These are phyloP conservation scores for Lachnellula cervina DNA, from an alignment of 2,329 filamentous ascomycete genomes.

Conservation along the genomic window DNA sequence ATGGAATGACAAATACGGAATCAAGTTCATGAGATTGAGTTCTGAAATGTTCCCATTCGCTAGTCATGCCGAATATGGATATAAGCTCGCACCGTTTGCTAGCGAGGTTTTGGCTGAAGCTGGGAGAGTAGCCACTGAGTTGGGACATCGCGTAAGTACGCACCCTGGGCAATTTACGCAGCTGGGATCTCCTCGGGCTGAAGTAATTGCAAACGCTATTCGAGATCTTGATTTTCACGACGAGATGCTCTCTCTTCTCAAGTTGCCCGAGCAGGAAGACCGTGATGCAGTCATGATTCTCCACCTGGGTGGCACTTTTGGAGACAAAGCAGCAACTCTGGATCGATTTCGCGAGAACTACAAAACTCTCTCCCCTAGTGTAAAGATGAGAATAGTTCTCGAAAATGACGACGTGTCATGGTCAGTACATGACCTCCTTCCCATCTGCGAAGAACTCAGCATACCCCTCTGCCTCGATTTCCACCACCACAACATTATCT, in stretches of 20 bases:
- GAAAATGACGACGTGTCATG: constrained; percentile 94
- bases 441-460: constrained; percentile 87
- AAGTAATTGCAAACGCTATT: constrained; percentile 71
- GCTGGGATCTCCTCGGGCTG: constrained; percentile 72
- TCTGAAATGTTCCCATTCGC: constrained; percentile 98
- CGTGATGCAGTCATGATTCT: constrained; percentile 90
- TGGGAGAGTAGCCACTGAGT: constrained; percentile 68
- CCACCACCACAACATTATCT: constrained; percentile 94
- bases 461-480: constrained; percentile 90
- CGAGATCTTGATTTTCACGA: constrained; percentile 85
- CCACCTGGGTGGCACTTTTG: constrained; percentile 88
- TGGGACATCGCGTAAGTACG: constrained; percentile 81
- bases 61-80: constrained; percentile 81
- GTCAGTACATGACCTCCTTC: constrained; percentile 86
- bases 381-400: constrained; percentile 79
- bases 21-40: constrained; percentile 86
- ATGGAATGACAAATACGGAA: constrained; percentile 90
- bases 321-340: constrained; percentile 56
- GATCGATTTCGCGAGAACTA: constrained; percentile 51
- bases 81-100: constrained; percentile 78
- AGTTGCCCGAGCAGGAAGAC: constrained; percentile 71
- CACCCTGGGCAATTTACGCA: constrained; percentile 94
- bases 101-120: constrained; percentile 70
- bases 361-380: constrained; percentile 54
- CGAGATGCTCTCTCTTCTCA: constrained; percentile 74